Evolutionary conservation across 805 yeast genomes (phyloP), one percentile per base, ranked within the genome.

Genomic region (Wickerhamiella hasegawae): DNA sequence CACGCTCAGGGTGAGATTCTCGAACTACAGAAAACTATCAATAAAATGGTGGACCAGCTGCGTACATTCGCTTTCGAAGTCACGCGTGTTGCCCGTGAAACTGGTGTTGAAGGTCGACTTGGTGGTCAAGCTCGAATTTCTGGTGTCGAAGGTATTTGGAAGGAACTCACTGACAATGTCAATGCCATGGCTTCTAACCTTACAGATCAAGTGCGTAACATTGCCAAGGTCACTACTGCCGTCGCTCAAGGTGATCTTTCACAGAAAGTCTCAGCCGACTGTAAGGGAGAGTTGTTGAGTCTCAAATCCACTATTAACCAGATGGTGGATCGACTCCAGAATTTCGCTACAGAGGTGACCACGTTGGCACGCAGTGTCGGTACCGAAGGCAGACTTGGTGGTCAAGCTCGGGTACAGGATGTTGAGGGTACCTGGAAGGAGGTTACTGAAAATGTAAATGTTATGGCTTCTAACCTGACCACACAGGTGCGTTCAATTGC

Each of bases 1-100:
- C 87, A 81, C 55, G 94, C 93, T 5, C 93, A 82, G 54, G 94
- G 94, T 32, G 94, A 81, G 58, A 82, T 81, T 42, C 62, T 79
- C 39, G 87, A 78, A 47, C 65, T 82, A 42, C 93, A 81, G 53
- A 78, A 77, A 61, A 82, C 92, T 6, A 81, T 81, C 48, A 82
- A 82, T 52, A 72, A 84, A 40, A 82, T 80, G 90, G 90, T 80
- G 57, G 87, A 78, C 52, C 90, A 80, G 53, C 67, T 80, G 45
- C 63, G 85, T 46, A 74, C 77, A 18, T 80, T 80, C 58, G 87
- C 90, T 1, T 76, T 78, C 45, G 93, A 82, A 55, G 92, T 81
- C 25, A 74, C 87, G 2, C 71, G 84, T 41, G 92, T 81, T 10
- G 87, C 93, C 2, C 65, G 90, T 40, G 93, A 82, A 54, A 84